A percentile compares a stretch with the other conserved stretches of the same genome.
Evolutionary conservation across 495 filamentous ascomycete species (phyloP).

Genomic region (Penicillium subrubescens): DNA sequence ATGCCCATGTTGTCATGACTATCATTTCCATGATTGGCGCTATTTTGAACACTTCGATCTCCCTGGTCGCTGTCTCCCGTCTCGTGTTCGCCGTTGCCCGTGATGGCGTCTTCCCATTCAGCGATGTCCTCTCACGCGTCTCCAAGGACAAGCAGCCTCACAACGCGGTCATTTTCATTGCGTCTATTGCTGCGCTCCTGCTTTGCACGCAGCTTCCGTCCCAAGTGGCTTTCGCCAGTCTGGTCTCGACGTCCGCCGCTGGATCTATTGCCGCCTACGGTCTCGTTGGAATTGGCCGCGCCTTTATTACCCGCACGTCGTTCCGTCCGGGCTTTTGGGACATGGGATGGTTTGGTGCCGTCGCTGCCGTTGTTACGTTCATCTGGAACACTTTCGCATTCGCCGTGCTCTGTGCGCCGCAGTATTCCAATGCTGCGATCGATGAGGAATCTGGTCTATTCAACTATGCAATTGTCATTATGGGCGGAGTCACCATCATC

Average conservation of each 20-base stretch:
- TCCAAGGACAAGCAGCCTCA: slow-evolving; percentile 39
- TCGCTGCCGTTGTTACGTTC: slow-evolving; percentile 37
- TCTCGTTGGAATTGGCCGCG: slow-evolving; percentile 36
- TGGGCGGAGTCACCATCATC: slow-evolving; percentile 39
- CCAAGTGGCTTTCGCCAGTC: slow-evolving; percentile 36
- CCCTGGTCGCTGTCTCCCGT: slow-evolving; percentile 39
- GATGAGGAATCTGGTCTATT: slow-evolving; percentile 32
- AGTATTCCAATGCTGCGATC: slow-evolving; percentile 32
- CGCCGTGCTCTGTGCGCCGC: slow-evolving; percentile 37
- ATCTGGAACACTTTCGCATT: slow-evolving; percentile 42
- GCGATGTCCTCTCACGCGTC: slow-evolving; percentile 33
- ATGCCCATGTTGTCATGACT: slow-evolving; percentile 40
- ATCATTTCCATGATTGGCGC: slow-evolving; percentile 36
- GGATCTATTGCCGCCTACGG: slow-evolving; percentile 42
- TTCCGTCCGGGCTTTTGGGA: slow-evolving; percentile 37
- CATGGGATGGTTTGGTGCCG: slow-evolving; percentile 33
- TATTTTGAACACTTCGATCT: slow-evolving; percentile 42
- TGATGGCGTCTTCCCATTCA: slow-evolving; percentile 41
- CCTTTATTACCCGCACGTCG: slow-evolving; percentile 34
- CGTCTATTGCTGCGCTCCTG: slow-evolving; percentile 33
- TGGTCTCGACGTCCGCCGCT: slow-evolving; percentile 39
- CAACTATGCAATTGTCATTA: slow-evolving; percentile 43
- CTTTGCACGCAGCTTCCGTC: slow-evolving; percentile 41
- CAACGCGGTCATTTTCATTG: slow-evolving; percentile 41
- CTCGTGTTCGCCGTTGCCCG: slow-evolving; percentile 44